These are phyloP conservation scores for Rachicladosporium sp. DNA, from an alignment of 2,329 filamentous ascomycete species.

Conservation along the genomic window DNA sequence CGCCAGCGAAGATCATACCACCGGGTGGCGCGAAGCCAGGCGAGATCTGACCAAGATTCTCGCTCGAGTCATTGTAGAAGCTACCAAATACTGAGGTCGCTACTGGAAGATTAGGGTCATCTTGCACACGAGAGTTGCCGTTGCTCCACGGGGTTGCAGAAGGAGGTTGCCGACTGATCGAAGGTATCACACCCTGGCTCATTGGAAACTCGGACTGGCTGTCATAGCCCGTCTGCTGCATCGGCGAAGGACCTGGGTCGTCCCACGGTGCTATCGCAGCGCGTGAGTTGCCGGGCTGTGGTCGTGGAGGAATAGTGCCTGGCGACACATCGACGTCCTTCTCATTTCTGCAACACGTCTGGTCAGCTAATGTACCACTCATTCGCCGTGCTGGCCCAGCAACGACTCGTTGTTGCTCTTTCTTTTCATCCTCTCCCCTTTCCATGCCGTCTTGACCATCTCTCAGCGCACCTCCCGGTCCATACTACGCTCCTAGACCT, in stretches of 20 bases:
- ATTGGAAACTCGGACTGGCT: conserved; percentile 39
- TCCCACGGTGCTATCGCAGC: conserved; percentile 41
- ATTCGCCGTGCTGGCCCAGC: background rate
- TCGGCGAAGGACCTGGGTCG: conserved; percentile 18
- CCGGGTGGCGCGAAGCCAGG: conserved; percentile 51
- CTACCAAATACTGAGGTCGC: conserved; percentile 37
- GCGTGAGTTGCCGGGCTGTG: conserved; percentile 32
- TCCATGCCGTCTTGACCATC: too few species aligned
- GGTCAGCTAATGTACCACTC: conserved; percentile 14
- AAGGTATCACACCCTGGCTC: conserved; percentile 32
- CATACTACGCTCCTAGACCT: too few species aligned
- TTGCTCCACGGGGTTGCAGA: conserved; percentile 39
- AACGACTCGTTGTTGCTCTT: too few species aligned
- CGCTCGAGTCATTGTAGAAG: conserved; percentile 66
- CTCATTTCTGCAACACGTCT: conserved; percentile 26
- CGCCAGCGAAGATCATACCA: conserved; percentile 37
- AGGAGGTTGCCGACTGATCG: conserved; percentile 32
- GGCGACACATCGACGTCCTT: conserved; percentile 34
- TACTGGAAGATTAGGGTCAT: conserved; percentile 22
- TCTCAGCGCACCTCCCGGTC: too few species aligned
- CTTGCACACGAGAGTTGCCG: conserved; percentile 10
- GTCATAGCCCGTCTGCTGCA: conserved; percentile 8
- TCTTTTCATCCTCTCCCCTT: too few species aligned
- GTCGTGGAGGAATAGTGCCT: conserved; percentile 22
- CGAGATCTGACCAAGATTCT: conserved; percentile 57